Evolutionary conservation across 176 grass and related monocot genomes (phyloP).

Genomic region (Eragrostis curvula): DNA sequence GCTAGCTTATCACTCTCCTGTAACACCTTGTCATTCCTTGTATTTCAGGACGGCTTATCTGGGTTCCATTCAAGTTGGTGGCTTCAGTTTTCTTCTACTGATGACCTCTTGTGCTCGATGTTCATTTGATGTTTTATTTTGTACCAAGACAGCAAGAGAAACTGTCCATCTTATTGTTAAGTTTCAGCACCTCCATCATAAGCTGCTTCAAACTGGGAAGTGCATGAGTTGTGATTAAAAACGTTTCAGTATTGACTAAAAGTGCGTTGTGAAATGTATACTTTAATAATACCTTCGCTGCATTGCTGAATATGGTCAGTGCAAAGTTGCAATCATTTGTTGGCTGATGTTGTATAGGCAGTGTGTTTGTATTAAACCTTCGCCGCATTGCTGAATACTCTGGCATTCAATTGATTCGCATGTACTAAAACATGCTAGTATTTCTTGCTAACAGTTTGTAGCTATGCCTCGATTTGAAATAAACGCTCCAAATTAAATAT

Average conservation of each 20-base stretch:
- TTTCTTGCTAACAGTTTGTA: neutral
- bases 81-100: constrained; percentile 28
- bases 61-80: constrained; percentile 11
- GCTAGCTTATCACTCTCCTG: neutral
- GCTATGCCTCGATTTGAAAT: neutral
- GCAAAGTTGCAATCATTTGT: neutral
- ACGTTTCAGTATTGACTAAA: constrained; percentile 22
- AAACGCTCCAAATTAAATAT: neutral
- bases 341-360: neutral
- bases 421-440: neutral
- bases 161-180: constrained; percentile 38
- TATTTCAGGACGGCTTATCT: constrained; percentile 43
- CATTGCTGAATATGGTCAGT: neutral
- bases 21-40: neutral
- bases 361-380: too few species aligned
- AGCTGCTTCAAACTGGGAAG: constrained; percentile 58
- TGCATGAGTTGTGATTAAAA: constrained; percentile 51
- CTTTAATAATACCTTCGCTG: neutral
- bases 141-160: constrained; percentile 38
- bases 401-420: neutral
- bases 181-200: constrained; percentile 48
- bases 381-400: too few species aligned
- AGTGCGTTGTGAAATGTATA: neutral
- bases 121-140: constrained; percentile 53
- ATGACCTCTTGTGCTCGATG: constrained; percentile 34